Evolutionary conservation across 495 filamentous ascomycete genomes (phyloP).

Genomic region (Wilcoxina mikolae): DNA sequence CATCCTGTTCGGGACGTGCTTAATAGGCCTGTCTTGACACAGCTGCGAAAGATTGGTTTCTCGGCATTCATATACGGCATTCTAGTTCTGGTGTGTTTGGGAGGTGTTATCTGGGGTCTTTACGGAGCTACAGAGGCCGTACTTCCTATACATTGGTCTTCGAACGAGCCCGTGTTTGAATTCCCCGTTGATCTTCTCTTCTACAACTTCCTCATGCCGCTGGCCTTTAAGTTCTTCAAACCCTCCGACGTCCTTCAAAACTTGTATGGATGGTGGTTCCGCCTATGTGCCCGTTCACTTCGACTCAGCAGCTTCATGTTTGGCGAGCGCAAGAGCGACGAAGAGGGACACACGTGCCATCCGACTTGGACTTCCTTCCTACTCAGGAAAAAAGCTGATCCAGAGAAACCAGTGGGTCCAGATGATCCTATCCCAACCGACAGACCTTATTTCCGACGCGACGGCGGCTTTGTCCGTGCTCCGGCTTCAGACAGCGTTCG

Average conservation of each 20-base stretch:
- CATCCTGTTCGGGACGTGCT: constrained; percentile 95
- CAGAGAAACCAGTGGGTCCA: constrained; percentile 34
- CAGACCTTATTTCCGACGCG: constrained; percentile 43
- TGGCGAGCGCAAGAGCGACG: constrained; percentile 60
- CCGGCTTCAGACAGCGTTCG: constrained; percentile 88
- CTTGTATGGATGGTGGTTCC: constrained; percentile 95
- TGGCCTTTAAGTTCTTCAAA: constrained; percentile 64
- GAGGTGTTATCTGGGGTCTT: constrained; percentile 91
- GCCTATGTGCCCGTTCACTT: constrained; percentile 62
- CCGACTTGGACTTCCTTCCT: constrained; percentile 37
- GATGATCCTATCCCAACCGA: constrained; percentile 29
- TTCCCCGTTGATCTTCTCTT: constrained; percentile 90
- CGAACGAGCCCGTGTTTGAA: constrained; percentile 77
- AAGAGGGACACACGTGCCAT: constrained; percentile 55
- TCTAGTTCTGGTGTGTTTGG: constrained; percentile 81
- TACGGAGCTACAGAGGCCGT: constrained; percentile 44
- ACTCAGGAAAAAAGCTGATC: constrained; percentile 33
- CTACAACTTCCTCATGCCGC: constrained; percentile 88
- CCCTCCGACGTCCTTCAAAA: constrained; percentile 68
- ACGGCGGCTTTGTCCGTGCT: constrained; percentile 77
- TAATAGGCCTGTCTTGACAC: constrained; percentile 79
- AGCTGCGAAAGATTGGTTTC: constrained; percentile 91
- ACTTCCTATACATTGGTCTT: constrained; percentile 83
- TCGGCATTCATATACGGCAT: constrained; percentile 91
- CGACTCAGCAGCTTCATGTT: constrained; percentile 88